Percentiles rank a stretch among this genome's conserved stretches.
These are phyloP conservation scores for Fusarium decemcellulare DNA, from an alignment of 2,329 filamentous ascomycete genomes.

Conservation along the genomic window DNA sequence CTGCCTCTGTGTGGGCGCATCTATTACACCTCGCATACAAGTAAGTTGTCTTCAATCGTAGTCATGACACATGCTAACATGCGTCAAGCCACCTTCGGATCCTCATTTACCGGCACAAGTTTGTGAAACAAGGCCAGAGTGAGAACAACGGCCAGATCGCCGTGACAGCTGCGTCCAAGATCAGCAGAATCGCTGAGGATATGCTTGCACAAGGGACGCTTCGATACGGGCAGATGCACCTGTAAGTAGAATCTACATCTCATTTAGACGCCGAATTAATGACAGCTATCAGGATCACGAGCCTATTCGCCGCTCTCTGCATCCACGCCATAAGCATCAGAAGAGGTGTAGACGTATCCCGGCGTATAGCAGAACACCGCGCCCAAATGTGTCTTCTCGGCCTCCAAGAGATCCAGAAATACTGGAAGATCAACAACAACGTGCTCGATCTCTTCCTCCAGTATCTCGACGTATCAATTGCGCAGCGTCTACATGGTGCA, in stretches of 20 bases:
- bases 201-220: constrained; percentile 53
- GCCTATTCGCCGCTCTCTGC: constrained; percentile 55
- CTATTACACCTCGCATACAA: constrained; percentile 56
- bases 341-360: constrained; percentile 50
- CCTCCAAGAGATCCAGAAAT: constrained; percentile 56
- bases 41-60: constrained; percentile 30
- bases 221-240: constrained; percentile 56
- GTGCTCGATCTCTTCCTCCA: constrained; percentile 55
- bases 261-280: not conserved
- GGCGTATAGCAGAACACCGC: constrained; percentile 54
- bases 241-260: constrained; percentile 41
- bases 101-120: constrained; percentile 53
- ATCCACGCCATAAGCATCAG: constrained; percentile 56
- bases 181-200: constrained; percentile 56
- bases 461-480: constrained; percentile 56
- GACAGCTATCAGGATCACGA: constrained; percentile 50
- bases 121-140: constrained; percentile 46
- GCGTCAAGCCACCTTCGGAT: constrained; percentile 51
- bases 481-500: constrained; percentile 49
- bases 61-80: not conserved
- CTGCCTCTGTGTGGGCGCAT: constrained; percentile 53
- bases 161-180: constrained; percentile 51
- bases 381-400: constrained; percentile 56
- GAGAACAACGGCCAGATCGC: constrained; percentile 49
- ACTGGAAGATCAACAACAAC: constrained; percentile 58